A percentile compares a stretch with the other conserved stretches of the same genome.
Conservation (phyloP, 805 yeast genomes). For the Yarrowia sp. region DNA sequence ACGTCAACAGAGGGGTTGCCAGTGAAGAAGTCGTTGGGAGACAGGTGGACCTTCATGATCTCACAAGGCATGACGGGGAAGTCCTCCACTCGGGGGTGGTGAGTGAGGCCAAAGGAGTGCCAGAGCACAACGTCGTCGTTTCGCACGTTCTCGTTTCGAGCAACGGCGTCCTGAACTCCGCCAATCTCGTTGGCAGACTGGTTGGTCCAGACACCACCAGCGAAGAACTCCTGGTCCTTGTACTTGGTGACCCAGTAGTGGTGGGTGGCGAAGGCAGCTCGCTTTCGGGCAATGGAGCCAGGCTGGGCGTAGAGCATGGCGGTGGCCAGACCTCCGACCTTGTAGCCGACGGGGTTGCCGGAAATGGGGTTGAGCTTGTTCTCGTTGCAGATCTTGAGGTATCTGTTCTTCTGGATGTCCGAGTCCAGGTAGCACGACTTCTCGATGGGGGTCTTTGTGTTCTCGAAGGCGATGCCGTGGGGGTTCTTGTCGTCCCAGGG, state of each 20-base stretch:
- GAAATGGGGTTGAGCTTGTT: slow-evolving; percentile 71
- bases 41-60: slow-evolving; percentile 68
- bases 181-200: slow-evolving; percentile 78
- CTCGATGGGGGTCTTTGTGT: slow-evolving; percentile 69
- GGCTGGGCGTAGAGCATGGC: slow-evolving; percentile 75
- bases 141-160: slow-evolving; percentile 66
- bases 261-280: slow-evolving; percentile 79
- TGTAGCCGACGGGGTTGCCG: slow-evolving; percentile 78
- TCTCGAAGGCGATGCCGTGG: slow-evolving; percentile 71
- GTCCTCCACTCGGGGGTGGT: slow-evolving; percentile 82
- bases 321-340: slow-evolving; percentile 75
- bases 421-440: slow-evolving; percentile 76
- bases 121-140: slow-evolving; percentile 78
- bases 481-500: slow-evolving; percentile 65
- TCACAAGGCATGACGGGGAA: slow-evolving; percentile 93
- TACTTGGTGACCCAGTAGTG: slow-evolving; percentile 85
- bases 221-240: slow-evolving; percentile 71
- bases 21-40: slow-evolving; percentile 77
- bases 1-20: slow-evolving; percentile 79
- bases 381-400: slow-evolving; percentile 79
- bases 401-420: slow-evolving; percentile 76
- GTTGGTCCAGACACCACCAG: slow-evolving; percentile 87
- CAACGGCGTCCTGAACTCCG: slow-evolving; percentile 72
- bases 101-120: slow-evolving; percentile 84
- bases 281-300: slow-evolving; percentile 67